Evolutionary conservation across 129 eudicot genomes (phyloP).

Genomic region (Pittosporum tobira): DNA sequence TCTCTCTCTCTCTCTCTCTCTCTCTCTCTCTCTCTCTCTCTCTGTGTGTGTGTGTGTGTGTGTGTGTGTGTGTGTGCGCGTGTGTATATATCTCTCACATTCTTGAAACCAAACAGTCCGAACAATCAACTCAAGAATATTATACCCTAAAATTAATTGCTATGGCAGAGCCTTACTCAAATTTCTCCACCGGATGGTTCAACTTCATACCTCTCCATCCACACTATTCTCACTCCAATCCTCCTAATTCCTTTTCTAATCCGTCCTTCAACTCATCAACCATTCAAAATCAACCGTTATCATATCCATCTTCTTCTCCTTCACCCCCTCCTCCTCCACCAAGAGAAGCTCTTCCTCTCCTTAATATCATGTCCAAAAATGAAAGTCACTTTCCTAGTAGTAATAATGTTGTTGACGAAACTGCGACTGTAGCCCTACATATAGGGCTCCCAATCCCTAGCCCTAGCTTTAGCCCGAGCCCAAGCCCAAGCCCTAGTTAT

Average conservation of each 20-base stretch:
- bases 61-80: too few relatives aligned
- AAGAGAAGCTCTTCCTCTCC: constrained; percentile 53
- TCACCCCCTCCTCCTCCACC: constrained; percentile 20
- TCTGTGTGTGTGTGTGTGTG: too few relatives aligned
- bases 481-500: constrained; percentile 17
- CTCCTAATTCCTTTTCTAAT: constrained; percentile 6
- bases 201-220: constrained; percentile 30
- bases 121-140: not conserved
- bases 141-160: not conserved
- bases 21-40: too few relatives aligned
- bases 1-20: too few relatives aligned
- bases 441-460: constrained; percentile 48
- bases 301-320: not conserved
- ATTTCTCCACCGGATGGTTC: constrained; percentile 35
- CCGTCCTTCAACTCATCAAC: constrained; percentile 2
- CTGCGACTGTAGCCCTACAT: constrained; percentile 34
- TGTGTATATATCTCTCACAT: not conserved
- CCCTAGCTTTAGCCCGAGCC: constrained; percentile 21
- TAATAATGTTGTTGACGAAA: constrained; percentile 11
- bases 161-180: constrained; percentile 25
- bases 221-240: not conserved
- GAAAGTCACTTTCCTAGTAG: constrained; percentile 1
- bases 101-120: constrained; percentile 5
- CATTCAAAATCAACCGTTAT: not conserved
- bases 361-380: constrained; percentile 9